These are phyloP conservation scores for Primulina tabacum DNA, from an alignment of 257 asterid genomes.

Conservation along the genomic window DNA sequence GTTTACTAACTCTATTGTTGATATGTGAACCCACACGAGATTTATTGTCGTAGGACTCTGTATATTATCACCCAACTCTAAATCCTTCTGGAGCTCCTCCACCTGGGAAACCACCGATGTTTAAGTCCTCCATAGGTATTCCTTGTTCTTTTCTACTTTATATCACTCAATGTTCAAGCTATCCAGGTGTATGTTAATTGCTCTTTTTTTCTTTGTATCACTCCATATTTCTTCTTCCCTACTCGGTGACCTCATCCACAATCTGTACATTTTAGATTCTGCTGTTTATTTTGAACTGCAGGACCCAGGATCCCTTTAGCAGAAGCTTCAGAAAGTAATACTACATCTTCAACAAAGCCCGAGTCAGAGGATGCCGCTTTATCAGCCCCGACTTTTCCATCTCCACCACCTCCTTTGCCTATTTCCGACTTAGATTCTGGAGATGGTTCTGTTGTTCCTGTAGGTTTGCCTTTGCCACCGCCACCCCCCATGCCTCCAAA, in stretches of 20 bases:
- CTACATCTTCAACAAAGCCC: constrained; percentile 59
- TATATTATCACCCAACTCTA: constrained; percentile 90
- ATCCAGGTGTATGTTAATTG: background rate
- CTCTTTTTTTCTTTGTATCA: constrained; percentile 4
- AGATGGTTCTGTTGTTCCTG: constrained; percentile 50
- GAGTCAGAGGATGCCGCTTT: constrained; percentile 60
- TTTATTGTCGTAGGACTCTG: constrained; percentile 76
- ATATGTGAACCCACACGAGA: constrained; percentile 28
- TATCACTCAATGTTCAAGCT: background rate
- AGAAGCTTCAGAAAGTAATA: constrained; percentile 65
- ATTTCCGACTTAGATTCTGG: constrained; percentile 51
- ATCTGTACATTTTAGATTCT: constrained; percentile 1
- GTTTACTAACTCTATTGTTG: constrained; percentile 21
- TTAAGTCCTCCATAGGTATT: constrained; percentile 82
- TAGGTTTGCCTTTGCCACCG: constrained; percentile 79
- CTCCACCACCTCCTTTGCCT: constrained; percentile 81
- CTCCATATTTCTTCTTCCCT: constrained; percentile 4
- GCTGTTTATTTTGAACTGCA: constrained; percentile 30
- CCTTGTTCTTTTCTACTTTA: constrained; percentile 4
- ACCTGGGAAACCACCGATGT: constrained; percentile 99
- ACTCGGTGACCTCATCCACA: background rate
- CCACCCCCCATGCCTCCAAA: constrained; percentile 90
- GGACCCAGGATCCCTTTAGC: constrained; percentile 89
- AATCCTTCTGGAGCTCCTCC: constrained; percentile 99
- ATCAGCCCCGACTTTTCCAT: constrained; percentile 51